phyloP scores from a whole-genome alignment of 2,329 filamentous ascomycete genomes.

The Aspergillus sp. region DNA sequence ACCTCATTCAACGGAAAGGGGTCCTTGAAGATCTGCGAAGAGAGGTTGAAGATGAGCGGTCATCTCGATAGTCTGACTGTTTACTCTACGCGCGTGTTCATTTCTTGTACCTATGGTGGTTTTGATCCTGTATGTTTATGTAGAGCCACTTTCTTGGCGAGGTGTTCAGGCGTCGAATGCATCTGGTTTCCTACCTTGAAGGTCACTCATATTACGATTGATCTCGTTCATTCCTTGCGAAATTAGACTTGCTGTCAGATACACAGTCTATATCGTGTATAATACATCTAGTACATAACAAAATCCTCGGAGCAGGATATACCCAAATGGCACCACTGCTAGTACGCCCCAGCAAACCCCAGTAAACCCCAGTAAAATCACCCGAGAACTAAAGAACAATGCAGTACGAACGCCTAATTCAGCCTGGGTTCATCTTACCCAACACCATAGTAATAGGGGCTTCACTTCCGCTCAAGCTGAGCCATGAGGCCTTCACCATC shows the following conservation, averaged over 20 bases:
- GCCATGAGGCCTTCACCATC: constrained; percentile 41
- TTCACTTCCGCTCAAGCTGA: constrained; percentile 21
- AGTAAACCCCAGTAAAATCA: not conserved
- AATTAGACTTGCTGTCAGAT: not conserved
- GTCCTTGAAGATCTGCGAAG: constrained; percentile 72
- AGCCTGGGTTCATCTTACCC: not conserved
- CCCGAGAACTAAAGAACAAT: not conserved
- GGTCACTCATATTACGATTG: not conserved
- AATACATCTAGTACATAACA: constrained; percentile 1
- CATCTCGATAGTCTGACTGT: constrained; percentile 38
- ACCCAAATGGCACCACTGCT: not conserved
- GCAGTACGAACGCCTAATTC: not conserved
- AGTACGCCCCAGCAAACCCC: not conserved
- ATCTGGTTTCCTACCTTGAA: constrained; percentile 16
- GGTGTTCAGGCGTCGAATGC: constrained; percentile 35
- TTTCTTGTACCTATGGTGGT: constrained; percentile 4
- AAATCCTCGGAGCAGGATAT: not conserved
- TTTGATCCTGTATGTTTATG: constrained; percentile 18
- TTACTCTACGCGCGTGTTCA: constrained; percentile 7
- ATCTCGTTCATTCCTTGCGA: not conserved
- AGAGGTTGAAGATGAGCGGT: constrained; percentile 86
- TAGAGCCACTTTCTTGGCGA: constrained; percentile 34
- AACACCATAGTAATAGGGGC: not conserved
- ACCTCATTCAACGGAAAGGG: constrained; percentile 74
- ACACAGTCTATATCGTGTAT: constrained; percentile 17